A percentile compares a stretch with the other conserved stretches of the same genome.
These are phyloP conservation scores for Corchorus capsularis DNA, from an alignment of 345 rosid species.

Conservation along the genomic window DNA sequence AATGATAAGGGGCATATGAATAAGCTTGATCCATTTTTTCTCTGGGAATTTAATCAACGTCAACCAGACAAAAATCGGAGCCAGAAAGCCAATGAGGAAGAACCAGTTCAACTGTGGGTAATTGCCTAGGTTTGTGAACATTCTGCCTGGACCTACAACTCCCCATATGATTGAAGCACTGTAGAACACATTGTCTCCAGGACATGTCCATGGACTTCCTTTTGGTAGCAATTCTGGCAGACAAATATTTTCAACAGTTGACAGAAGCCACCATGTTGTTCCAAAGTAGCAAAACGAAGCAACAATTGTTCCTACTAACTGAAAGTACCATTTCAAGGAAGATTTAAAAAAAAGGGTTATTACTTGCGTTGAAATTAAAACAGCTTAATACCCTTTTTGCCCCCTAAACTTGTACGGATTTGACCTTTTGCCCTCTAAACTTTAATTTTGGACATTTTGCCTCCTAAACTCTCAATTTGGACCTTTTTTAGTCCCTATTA, in stretches of 20 bases:
- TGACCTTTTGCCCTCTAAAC: too few species aligned
- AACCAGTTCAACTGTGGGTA: conserved; percentile 30
- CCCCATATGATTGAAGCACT: conserved; percentile 93
- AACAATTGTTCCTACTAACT: conserved; percentile 67
- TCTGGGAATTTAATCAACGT: conserved; percentile 60
- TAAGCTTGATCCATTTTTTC: conserved; percentile 49
- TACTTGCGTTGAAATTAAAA: too few species aligned
- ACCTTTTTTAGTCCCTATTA: too few species aligned
- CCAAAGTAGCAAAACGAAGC: conserved; percentile 53
- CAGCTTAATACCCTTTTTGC: too few species aligned
- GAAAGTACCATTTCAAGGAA: not conserved
- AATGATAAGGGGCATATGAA: conserved; percentile 65
- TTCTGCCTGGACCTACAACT: conserved; percentile 69
- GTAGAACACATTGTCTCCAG: conserved; percentile 69
- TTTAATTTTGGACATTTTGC: too few species aligned
- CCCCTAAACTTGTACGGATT: too few species aligned
- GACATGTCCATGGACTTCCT: conserved; percentile 93
- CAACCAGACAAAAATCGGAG: conserved; percentile 70
- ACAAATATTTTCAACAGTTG: conserved; percentile 60
- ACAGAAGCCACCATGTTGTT: conserved; percentile 80
- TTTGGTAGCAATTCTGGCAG: conserved; percentile 43
- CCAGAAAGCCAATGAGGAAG: conserved; percentile 44
- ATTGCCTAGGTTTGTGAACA: conserved; percentile 62
- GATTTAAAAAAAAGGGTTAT: not conserved
- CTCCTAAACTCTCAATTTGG: too few species aligned